These are phyloP conservation scores for Coemansia sp. DNA, from an alignment of 192 early-diverging fungal species.

Conservation along the genomic window DNA sequence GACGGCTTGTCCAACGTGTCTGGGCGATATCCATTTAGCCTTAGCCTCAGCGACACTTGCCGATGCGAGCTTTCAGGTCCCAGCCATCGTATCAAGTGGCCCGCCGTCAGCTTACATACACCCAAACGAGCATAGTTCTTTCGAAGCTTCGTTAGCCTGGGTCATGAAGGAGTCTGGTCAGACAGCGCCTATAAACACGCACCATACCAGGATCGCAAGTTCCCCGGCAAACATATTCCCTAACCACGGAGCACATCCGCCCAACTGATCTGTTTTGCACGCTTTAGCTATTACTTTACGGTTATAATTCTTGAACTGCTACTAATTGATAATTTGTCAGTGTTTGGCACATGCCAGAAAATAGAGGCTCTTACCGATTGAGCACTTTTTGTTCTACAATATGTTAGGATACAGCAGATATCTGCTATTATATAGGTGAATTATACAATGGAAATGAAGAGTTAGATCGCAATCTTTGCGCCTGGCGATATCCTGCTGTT, in stretches of 20 bases:
- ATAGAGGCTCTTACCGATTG: too few relatives aligned
- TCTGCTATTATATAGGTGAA: neutral
- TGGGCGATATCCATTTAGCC: neutral
- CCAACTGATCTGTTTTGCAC: too few relatives aligned
- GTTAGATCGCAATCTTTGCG: constrained; percentile 24
- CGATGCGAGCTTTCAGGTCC: neutral
- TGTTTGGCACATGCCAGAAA: too few relatives aligned
- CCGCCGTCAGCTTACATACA: neutral
- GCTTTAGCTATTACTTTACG: too few relatives aligned
- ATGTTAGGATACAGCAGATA: too few relatives aligned
- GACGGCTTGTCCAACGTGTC: neutral
- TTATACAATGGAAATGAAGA: constrained; percentile 14
- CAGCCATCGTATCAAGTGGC: neutral
- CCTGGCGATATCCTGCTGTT: constrained; percentile 49
- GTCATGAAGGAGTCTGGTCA: neutral
- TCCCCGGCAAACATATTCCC: constrained; percentile 10
- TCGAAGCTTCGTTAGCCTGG: neutral
- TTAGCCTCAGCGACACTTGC: neutral
- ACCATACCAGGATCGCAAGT: constrained; percentile 3
- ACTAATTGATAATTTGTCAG: too few relatives aligned
- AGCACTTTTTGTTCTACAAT: too few relatives aligned
- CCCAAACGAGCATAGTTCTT: neutral
- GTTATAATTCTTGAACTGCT: too few relatives aligned
- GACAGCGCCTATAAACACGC: neutral
- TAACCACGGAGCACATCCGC: neutral